Evolutionary conservation across 441 rosid genomes (phyloP), one percentile per base, ranked within the genome.

Genomic region (Croton laevigatus): DNA sequence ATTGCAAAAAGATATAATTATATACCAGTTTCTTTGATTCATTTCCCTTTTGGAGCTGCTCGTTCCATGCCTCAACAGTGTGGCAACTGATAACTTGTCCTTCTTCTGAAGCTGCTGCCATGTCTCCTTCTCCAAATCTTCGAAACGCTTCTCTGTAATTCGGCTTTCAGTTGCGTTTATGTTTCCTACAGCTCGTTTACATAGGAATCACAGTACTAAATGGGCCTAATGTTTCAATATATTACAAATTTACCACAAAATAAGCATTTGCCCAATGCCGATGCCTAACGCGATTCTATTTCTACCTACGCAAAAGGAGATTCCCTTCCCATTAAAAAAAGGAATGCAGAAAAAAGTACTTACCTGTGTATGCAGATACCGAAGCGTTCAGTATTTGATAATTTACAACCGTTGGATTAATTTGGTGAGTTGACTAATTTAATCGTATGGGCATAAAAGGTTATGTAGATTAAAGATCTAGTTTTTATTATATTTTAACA

Each of bases 41-140:
- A 32, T 84, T 86, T 61, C 82, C 78, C 82, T 85, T 91, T 72
- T 77, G 73, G 34, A 91, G 79, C 51, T 89, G 91, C 58, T 87
- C 85, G 67, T 72, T 81, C 98, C 98, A 91, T 36, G 80, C 80
- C 38, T 88, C 88, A 12, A 80, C 64, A 49, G 84, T 83, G 87
- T 89, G 97, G 74, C 97, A 91, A 11, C 83, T 59, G 62, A 91
- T 84, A 62, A 91, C 96, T 62, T 89, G 91, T 66, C 97, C 94
- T 48, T 86, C 93, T 76, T 88, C 96, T 10, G 83, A 81, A 42
- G 90, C 90, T 10, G 83, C 82, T 48, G 90, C 90, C 98, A 93
- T 91, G 59, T 81, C 53, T 68, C 12, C 10, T 36, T 4, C 55
- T 62, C 23, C 16, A 19, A 66, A 66, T 4, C 14, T 17, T 58